Conservation (phyloP, 441 rosid genomes). For the Populus hybrid region DNA sequence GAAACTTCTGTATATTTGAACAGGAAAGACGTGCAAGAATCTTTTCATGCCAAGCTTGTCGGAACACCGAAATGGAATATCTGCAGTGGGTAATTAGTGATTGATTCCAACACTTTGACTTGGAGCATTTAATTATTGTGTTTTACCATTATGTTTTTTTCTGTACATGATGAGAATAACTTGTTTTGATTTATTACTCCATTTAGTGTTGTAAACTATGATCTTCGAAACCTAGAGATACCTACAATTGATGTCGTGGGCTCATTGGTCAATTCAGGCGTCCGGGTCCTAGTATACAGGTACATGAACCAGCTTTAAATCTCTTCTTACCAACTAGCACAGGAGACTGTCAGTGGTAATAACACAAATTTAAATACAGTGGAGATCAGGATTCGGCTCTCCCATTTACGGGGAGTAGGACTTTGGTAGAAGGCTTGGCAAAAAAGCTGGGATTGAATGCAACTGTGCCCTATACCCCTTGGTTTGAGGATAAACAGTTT, state of each 20-base stretch:
- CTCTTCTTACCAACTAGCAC: background rate
- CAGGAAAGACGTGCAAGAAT: conserved; percentile 44
- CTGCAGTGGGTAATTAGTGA: conserved; percentile 41
- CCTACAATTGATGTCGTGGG: conserved; percentile 34
- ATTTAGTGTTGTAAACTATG: no score
- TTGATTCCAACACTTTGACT: no score
- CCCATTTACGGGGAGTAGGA: conserved; percentile 43
- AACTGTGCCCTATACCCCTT: conserved; percentile 38
- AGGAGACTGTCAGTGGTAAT: background rate
- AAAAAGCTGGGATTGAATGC: conserved; percentile 34
- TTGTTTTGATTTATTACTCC: no score
- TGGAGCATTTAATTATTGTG: no score
- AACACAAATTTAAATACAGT: conserved; percentile 20
- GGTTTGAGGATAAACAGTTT: conserved; percentile 49
- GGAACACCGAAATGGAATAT: conserved; percentile 37
- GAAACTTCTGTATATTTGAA: conserved; percentile 25
- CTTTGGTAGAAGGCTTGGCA: conserved; percentile 32
- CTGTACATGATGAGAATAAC: no score
- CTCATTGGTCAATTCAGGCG: conserved; percentile 34
- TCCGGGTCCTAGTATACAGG: conserved; percentile 54
- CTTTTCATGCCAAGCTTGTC: conserved; percentile 46
- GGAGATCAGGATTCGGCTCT: conserved; percentile 55
- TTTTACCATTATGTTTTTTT: no score
- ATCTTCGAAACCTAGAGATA: no score
- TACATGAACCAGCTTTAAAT: background rate